Percentiles rank a stretch among this genome's conserved stretches.
Conservation (phyloP, 768 basidiomycete genomes). For the Agrocybe pediades region DNA sequence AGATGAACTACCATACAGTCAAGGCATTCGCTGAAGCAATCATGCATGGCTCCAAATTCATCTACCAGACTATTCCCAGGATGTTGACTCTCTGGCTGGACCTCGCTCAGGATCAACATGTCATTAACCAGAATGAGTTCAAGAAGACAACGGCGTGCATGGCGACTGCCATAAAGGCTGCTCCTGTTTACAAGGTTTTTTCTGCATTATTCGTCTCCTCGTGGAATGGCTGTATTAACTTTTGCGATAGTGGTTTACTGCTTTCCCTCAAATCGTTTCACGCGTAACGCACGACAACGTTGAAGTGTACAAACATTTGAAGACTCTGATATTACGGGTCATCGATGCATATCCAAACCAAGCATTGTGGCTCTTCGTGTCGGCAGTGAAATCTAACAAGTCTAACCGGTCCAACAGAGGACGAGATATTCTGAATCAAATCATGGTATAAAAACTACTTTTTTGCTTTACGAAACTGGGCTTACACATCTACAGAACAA, state of each 20-base stretch:
- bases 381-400: slow-evolving; percentile 85
- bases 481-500: slow-evolving; percentile 36
- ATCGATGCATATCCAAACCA: slow-evolving; percentile 88
- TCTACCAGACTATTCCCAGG: slow-evolving; percentile 94
- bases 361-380: slow-evolving; percentile 89
- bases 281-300: slow-evolving; percentile 78
- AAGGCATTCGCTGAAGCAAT: slow-evolving; percentile 72
- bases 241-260: slow-evolving; percentile 81
- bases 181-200: slow-evolving; percentile 83
- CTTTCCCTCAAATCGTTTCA: slow-evolving; percentile 96
- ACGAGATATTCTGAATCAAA: slow-evolving; percentile 51
- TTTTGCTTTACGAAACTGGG: too few species aligned
- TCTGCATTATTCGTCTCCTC: slow-evolving; percentile 7
- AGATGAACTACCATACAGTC: slow-evolving; percentile 68
- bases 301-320: slow-evolving; percentile 60
- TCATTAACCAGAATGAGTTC: slow-evolving; percentile 39
- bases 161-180: slow-evolving; percentile 51
- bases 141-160: slow-evolving; percentile 60
- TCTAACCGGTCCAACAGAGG: slow-evolving; percentile 61
- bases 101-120: slow-evolving; percentile 61
- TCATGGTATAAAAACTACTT: slow-evolving; percentile 49
- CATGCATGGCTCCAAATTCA: slow-evolving; percentile 86
- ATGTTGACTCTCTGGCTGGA: slow-evolving; percentile 95
- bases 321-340: slow-evolving; percentile 68
- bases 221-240: slow-evolving; percentile 1